Conservation (phyloP, 352 stramenopile genomes). For the Ophiocytium majus region DNA sequence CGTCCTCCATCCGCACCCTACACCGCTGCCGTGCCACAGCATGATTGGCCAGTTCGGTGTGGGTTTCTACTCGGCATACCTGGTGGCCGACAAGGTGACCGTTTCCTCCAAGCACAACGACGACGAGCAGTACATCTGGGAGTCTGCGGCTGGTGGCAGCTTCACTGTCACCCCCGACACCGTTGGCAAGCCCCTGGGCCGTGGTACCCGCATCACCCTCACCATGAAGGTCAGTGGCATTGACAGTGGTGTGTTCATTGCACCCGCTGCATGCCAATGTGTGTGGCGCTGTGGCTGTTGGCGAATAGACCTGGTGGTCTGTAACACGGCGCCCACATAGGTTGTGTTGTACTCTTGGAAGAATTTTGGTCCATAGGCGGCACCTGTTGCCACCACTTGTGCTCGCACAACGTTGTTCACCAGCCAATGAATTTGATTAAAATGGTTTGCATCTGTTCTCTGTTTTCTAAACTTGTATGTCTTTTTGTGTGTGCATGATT, state of each 20-base stretch:
- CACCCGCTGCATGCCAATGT: not conserved
- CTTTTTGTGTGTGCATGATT: not conserved
- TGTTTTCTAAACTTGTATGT: too few species aligned
- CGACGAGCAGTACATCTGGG: slow-evolving; percentile 95
- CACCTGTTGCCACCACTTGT: too few species aligned
- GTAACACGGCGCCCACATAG: too few species aligned
- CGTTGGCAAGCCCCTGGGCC: slow-evolving; percentile 49
- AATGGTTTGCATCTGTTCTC: too few species aligned
- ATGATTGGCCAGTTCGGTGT: slow-evolving; percentile 99
- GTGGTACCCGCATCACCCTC: slow-evolving; percentile 54
- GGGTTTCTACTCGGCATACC: slow-evolving; percentile 99
- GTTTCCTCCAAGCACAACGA: slow-evolving; percentile 99
- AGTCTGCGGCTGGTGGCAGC: slow-evolving; percentile 90
- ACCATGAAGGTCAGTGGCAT: slow-evolving; percentile 27
- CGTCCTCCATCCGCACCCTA: too few species aligned
- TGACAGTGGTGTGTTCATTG: not conserved
- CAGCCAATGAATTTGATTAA: too few species aligned
- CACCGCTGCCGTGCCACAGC: too few species aligned
- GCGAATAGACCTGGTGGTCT: too few species aligned
- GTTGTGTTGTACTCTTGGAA: too few species aligned
- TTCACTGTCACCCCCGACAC: slow-evolving; percentile 89
- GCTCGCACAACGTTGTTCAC: too few species aligned
- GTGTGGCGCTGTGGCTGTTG: too few species aligned
- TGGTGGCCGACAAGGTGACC: slow-evolving; percentile 97
- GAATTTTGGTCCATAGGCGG: too few species aligned